phyloP scores from a whole-genome alignment of 305 asterid species.

The Vinca major region DNA sequence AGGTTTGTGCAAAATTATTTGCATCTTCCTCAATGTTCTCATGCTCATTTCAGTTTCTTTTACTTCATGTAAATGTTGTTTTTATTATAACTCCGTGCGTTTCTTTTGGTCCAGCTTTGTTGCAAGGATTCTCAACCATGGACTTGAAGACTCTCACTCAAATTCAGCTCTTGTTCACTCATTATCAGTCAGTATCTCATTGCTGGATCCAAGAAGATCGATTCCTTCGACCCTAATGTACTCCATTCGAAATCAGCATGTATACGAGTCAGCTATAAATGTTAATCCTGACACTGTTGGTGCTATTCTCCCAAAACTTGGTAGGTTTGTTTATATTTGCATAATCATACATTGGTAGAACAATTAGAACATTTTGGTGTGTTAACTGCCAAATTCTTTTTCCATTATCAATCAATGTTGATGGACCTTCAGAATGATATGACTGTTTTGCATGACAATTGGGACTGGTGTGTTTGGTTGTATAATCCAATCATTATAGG shows the following conservation, averaged over 20 bases:
- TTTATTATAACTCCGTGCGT: slow-evolving; percentile 9
- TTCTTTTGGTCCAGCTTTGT: slow-evolving; percentile 61
- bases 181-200: slow-evolving; percentile 74
- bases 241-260: slow-evolving; percentile 72
- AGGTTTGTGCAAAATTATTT: slow-evolving; percentile 33
- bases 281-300: slow-evolving; percentile 73
- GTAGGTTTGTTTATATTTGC: slow-evolving; percentile 23
- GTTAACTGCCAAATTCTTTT: not conserved
- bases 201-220: slow-evolving; percentile 90
- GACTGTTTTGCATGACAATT: not conserved
- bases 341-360: not conserved
- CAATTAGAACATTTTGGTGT: not conserved
- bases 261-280: slow-evolving; percentile 56
- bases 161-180: slow-evolving; percentile 82
- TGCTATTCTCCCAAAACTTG: slow-evolving; percentile 94
- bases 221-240: slow-evolving; percentile 59
- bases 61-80: not conserved
- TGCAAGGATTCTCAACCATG: slow-evolving; percentile 75
- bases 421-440: not conserved
- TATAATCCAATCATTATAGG: not conserved
- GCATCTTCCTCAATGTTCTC: not conserved
- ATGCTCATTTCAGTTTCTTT: not conserved
- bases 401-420: not conserved
- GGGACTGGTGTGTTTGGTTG: not conserved
- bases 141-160: slow-evolving; percentile 70